phyloP scores from a whole-genome alignment of 2,329 filamentous ascomycete genomes.

The Xylaria digitata region DNA sequence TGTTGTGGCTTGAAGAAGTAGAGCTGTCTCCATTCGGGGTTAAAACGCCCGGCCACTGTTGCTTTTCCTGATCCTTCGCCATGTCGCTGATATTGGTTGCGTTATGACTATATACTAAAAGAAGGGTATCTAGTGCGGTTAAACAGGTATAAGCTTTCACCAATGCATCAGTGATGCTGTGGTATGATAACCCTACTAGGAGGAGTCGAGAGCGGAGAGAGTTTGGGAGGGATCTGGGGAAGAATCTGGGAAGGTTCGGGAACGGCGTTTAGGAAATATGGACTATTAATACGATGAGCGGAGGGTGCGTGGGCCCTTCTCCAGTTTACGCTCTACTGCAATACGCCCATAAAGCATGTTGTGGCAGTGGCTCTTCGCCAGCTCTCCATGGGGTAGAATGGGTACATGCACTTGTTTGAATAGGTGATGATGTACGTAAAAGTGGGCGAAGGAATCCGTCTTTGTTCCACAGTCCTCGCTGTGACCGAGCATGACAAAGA shows the following conservation, averaged over 20 bases:
- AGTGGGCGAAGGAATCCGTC: constrained; percentile 10
- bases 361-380: neutral
- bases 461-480: constrained; percentile 20
- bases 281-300: constrained; percentile 15
- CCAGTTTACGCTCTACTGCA: constrained; percentile 12
- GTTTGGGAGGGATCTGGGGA: constrained; percentile 10
- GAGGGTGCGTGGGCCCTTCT: neutral
- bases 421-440: constrained; percentile 20
- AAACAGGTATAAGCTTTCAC: neutral
- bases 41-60: constrained; percentile 15
- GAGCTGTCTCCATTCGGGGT: constrained; percentile 18
- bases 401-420: constrained; percentile 3
- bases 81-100: constrained; percentile 6
- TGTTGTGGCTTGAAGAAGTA: constrained; percentile 1
- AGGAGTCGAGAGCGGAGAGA: constrained; percentile 13
- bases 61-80: constrained; percentile 23
- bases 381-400: constrained; percentile 19
- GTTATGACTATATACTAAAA: constrained; percentile 1
- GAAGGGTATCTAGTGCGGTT: neutral
- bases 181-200: constrained; percentile 11
- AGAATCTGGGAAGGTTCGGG: constrained; percentile 16
- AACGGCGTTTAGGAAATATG: constrained; percentile 5
- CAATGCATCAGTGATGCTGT: constrained; percentile 20
- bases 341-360: constrained; percentile 13
- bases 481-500: constrained; percentile 6